A percentile compares a stretch with the other conserved stretches of the same genome.
phyloP scores from a whole-genome alignment of 1,139 yeast genomes.

The Lizanozyma gosingica region DNA sequence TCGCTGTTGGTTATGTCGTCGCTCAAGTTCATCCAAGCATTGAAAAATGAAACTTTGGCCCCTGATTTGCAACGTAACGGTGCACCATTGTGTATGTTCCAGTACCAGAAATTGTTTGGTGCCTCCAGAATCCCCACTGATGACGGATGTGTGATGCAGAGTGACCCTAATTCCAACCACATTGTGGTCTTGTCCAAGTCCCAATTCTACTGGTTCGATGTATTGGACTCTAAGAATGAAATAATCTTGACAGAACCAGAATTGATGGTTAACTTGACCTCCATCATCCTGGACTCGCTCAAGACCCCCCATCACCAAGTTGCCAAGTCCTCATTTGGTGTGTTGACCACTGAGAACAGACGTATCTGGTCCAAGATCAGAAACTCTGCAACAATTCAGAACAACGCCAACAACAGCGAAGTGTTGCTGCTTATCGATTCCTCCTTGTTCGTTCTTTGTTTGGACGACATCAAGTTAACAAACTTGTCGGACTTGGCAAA shows the following conservation, averaged over 20 bases:
- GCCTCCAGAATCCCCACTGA: slow-evolving; percentile 76
- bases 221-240: slow-evolving; percentile 62
- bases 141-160: slow-evolving; percentile 77
- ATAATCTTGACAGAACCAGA: slow-evolving; percentile 66
- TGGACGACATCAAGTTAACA: slow-evolving; percentile 67
- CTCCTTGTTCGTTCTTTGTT: slow-evolving; percentile 71
- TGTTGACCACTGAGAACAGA: slow-evolving; percentile 81
- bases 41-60: slow-evolving; percentile 67
- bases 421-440: slow-evolving; percentile 69
- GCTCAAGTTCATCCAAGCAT: slow-evolving; percentile 68
- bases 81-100: slow-evolving; percentile 80
- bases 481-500: slow-evolving; percentile 63
- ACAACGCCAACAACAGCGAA: slow-evolving; percentile 49
- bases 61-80: slow-evolving; percentile 61
- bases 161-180: slow-evolving; percentile 67
- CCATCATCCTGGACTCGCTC: slow-evolving; percentile 66
- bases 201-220: slow-evolving; percentile 92
- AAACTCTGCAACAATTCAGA: slow-evolving; percentile 32
- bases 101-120: slow-evolving; percentile 77
- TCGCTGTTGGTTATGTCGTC: slow-evolving; percentile 74
- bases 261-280: slow-evolving; percentile 63
- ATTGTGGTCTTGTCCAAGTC: slow-evolving; percentile 79
- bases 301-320: slow-evolving; percentile 53
- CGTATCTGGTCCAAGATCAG: slow-evolving; percentile 77
- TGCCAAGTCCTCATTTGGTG: slow-evolving; percentile 81